Conservation (phyloP, 805 yeast genomes). For the Candida krabiensis region DNA sequence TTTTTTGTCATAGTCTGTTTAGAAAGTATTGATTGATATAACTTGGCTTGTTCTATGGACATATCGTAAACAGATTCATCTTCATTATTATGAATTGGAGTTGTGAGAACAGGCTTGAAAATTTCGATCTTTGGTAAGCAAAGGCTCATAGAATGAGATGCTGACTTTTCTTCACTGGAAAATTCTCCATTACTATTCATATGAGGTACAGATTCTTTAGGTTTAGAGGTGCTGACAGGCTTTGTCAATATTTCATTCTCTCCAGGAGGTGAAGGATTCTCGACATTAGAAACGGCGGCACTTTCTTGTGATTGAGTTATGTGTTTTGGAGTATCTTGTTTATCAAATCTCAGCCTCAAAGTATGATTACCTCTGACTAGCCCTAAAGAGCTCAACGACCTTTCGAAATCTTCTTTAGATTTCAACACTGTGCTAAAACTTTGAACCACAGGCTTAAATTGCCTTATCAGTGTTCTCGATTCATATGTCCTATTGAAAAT, state of each 20-base stretch:
- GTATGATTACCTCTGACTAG: constrained; percentile 28
- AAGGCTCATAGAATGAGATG: too few relatives aligned
- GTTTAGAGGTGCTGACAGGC: neutral
- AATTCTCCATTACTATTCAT: neutral
- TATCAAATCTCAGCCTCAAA: constrained; percentile 26
- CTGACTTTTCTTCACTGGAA: neutral
- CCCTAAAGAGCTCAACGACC: constrained; percentile 25
- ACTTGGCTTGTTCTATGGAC: constrained; percentile 51
- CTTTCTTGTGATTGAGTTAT: neutral
- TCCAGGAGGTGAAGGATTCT: neutral
- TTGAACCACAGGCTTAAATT: constrained; percentile 23
- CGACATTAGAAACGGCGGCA: neutral
- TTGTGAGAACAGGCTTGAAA: constrained; percentile 13
- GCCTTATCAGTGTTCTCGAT: neutral
- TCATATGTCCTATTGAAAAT: constrained; percentile 9
- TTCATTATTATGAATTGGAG: constrained; percentile 8
- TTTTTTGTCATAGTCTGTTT: constrained; percentile 37
- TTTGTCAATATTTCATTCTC: neutral
- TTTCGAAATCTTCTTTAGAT: constrained; percentile 18
- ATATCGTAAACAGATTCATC: constrained; percentile 45
- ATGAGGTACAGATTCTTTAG: neutral
- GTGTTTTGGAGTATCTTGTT: neutral
- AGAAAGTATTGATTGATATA: constrained; percentile 50
- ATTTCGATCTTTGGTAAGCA: too few relatives aligned
- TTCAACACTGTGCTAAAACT: constrained; percentile 23